Evolutionary conservation across 495 filamentous ascomycete species (phyloP).

Genomic region (Aspergillus biplanus): DNA sequence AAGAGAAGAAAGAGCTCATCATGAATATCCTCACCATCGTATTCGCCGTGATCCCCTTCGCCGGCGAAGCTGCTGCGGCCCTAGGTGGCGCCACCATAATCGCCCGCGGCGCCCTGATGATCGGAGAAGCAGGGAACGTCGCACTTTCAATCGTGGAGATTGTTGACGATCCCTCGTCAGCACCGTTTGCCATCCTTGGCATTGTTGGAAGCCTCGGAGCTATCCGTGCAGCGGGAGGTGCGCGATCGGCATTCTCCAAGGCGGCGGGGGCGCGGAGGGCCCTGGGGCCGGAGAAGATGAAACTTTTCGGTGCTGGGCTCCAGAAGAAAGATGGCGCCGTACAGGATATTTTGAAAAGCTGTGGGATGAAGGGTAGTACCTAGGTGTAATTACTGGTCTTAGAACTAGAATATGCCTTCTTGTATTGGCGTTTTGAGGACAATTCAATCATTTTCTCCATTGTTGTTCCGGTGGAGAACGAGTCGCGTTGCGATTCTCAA

Average conservation of each 20-base stretch:
- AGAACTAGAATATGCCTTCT: too few species aligned
- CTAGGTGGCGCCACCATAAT: not conserved
- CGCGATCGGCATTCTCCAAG: not conserved
- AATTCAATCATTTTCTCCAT: too few species aligned
- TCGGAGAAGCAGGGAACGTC: not conserved
- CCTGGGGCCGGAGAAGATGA: not conserved
- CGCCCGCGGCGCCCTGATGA: not conserved
- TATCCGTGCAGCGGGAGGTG: not conserved
- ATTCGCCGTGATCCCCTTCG: not conserved
- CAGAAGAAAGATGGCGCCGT: not conserved
- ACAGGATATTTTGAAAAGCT: not conserved
- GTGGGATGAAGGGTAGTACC: not conserved
- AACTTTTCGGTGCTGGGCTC: not conserved
- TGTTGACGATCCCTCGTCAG: not conserved
- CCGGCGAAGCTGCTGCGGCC: not conserved
- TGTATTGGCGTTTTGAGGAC: too few species aligned
- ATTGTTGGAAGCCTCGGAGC: not conserved
- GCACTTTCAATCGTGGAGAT: not conserved
- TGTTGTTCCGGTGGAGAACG: too few species aligned
- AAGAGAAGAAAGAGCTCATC: not conserved
- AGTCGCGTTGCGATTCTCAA: too few species aligned
- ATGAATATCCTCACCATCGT: constrained; percentile 1
- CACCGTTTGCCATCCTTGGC: not conserved
- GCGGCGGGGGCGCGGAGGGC: not conserved
- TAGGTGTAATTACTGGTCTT: constrained; percentile 17